Conservation (phyloP, 345 rosid species). For the Hibiscus mutabilis region DNA sequence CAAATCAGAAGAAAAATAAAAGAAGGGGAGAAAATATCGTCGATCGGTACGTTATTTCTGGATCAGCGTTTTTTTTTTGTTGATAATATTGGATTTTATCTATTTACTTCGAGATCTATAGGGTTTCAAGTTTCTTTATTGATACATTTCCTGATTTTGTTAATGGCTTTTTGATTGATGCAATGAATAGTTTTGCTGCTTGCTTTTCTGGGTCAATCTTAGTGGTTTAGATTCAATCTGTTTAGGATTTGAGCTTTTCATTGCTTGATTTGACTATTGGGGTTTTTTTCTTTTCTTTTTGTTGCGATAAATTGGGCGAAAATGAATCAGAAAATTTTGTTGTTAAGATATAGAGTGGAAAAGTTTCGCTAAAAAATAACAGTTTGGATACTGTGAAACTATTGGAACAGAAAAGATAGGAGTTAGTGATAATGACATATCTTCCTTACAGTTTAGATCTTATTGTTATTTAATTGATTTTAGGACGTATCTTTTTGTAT, state of each 20-base stretch:
- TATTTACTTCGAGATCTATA: conserved; percentile 19
- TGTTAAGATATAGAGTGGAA: not conserved
- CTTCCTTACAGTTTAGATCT: not conserved
- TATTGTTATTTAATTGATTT: not conserved
- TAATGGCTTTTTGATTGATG: not conserved
- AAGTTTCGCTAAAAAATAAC: not conserved
- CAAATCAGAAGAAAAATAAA: not conserved
- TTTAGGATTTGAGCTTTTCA: not conserved
- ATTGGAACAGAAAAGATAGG: not conserved
- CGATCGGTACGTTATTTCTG: not conserved
- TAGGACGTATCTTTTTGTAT: not conserved
- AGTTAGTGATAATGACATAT: not conserved
- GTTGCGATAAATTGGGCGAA: not conserved
- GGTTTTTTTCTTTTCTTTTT: not conserved
- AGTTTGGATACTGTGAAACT: not conserved
- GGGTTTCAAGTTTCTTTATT: not conserved
- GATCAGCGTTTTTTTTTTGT: not conserved
- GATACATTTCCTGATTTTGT: not conserved
- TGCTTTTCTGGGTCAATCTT: not conserved
- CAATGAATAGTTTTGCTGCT: not conserved
- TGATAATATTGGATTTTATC: not conserved
- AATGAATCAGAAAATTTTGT: not conserved
- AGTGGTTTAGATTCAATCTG: conserved; percentile 18
- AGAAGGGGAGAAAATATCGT: not conserved
- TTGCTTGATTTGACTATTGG: conserved; percentile 1